Base-by-base conservation (phyloP, 345 rosid species). In the Ricinus communis region DNA sequence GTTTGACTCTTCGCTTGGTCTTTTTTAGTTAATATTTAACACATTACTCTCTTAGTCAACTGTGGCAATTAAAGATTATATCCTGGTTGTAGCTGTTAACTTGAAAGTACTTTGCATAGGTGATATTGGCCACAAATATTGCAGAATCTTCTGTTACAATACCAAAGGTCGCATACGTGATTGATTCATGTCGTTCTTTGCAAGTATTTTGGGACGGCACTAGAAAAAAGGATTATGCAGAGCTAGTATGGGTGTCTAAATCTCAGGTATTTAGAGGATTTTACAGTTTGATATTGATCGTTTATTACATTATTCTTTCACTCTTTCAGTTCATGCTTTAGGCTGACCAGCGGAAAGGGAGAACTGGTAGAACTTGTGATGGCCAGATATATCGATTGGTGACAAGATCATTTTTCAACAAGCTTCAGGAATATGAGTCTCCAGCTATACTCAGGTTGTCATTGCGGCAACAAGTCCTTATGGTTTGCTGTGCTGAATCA, bases 101-200 rank as follows among this genome's bases (percentile, higher is more conserved):
- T 46, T 16, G 53, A 58, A 80, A 4, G 9, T 28, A 40, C 47
- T 51, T 73, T 81, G 49, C 25, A 56, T 84, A 90, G 98, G 95
- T 93, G 40, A 93, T 91, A 76, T 73, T 91, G 80, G 98, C 97
- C 56, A 91, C 98, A 73, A 93, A 93, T 80, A 90, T 93, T 77
- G 98, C 98, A 7, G 98, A 91, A 79, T 93, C 98, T 62, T 93
- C 97, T 49, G 96, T 93, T 67, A 93, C 98, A 63, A 93, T 93
- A 81, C 98, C 98, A 62, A 81, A 93, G 79, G 96, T 88, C 62
- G 98, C 97, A 56, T 90, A 79, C 75, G 91, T 93, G 77, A 88
- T 93, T 76, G 98, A 93, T 79, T 90, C 97, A 40, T 91, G 98
- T 75, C 89, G 97, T 61, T 93, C 98, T 74, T 84, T 93, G 77